These are phyloP conservation scores for Exophiala sp. DNA, from an alignment of 2,329 filamentous ascomycete genomes.

Conservation along the genomic window DNA sequence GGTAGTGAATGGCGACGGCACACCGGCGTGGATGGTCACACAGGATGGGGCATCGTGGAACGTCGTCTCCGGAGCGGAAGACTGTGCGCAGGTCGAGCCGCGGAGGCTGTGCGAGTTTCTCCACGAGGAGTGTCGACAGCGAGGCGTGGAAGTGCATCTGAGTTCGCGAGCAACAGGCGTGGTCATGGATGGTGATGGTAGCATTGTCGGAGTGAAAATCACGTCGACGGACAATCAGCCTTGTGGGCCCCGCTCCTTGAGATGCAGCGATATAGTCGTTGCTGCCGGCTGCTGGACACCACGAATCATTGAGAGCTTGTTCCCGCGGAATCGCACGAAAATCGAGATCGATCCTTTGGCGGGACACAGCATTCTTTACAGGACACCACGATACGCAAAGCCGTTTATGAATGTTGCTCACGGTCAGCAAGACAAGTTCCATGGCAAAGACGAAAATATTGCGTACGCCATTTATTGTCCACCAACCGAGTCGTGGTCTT, in stretches of 20 bases:
- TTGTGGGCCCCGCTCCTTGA: too few species aligned
- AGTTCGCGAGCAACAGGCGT: slow-evolving; percentile 57
- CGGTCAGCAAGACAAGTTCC: not conserved
- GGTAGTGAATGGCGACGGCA: too few species aligned
- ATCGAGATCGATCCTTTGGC: slow-evolving; percentile 62
- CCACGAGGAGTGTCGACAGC: slow-evolving; percentile 51
- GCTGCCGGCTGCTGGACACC: slow-evolving; percentile 69
- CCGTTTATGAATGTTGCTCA: slow-evolving; percentile 8
- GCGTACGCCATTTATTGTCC: slow-evolving; percentile 69
- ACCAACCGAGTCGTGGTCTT: slow-evolving; percentile 45
- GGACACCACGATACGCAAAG: slow-evolving; percentile 48
- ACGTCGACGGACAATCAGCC: slow-evolving; percentile 46
- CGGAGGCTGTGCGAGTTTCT: slow-evolving; percentile 63
- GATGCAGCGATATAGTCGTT: slow-evolving; percentile 62
- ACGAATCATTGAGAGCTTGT: slow-evolving; percentile 60
- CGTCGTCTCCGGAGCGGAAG: too few species aligned
- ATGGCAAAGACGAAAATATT: slow-evolving; percentile 37
- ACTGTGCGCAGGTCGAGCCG: slow-evolving; percentile 66
- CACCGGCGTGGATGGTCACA: too few species aligned
- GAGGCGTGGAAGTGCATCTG: slow-evolving; percentile 64
- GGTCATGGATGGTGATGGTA: slow-evolving; percentile 47
- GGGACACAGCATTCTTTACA: slow-evolving; percentile 68
- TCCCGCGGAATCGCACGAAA: slow-evolving; percentile 50
- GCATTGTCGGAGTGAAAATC: slow-evolving; percentile 46
- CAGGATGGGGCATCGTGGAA: too few species aligned